Base-by-base conservation (phyloP, 2,329 filamentous ascomycete species). In the Tympanopsis confertula region DNA sequence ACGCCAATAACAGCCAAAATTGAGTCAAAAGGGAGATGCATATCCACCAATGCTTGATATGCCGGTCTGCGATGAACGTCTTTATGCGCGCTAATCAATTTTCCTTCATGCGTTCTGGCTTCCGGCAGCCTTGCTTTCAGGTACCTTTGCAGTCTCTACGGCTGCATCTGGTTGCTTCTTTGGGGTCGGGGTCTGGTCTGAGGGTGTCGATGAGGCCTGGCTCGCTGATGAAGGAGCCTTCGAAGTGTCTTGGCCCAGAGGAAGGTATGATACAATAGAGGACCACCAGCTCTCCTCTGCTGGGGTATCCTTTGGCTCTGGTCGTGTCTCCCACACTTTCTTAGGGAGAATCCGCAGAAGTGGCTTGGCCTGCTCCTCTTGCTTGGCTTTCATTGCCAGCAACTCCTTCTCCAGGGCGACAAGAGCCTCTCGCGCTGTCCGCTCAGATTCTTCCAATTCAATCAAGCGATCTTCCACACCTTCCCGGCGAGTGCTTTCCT, bases 381-480 rank as follows among this genome's bases (percentile, higher is more conserved):
- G 50, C 44, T 60, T 59, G 10, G 55, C 54, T 39, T 57, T 57
- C 24, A 64, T 48, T 14, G 53, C 50, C 7, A 68, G 40, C 15
- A 67, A 42, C 46, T 68, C 65, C 38, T 61, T 62, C 45, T 69
- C 65, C 30, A 69, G 42, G 10, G 59, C 55, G 5, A 62, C 51
- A 29, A 68, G 45, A 10, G 61, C 60, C 40, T 50, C 50, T 26
- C 61, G 51, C 3, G 57, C 50, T 5, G 56, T 50, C 39, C 54
- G 58, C 40, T 66, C 62, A 2, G 61, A 63, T 39, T 68, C 58
- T 50, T 79, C 73, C 2, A 82, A 51, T 41, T 72, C 68, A 32
- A 66, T 65, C 12, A 83, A 48, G 17, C 74, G 62, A 39, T 78
- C 74, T 2, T 68, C 63, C 3, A 82, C 69, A 42, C 75, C 71